Conservation (phyloP, 495 filamentous ascomycete genomes). For the Penicillium subrubescens region DNA sequence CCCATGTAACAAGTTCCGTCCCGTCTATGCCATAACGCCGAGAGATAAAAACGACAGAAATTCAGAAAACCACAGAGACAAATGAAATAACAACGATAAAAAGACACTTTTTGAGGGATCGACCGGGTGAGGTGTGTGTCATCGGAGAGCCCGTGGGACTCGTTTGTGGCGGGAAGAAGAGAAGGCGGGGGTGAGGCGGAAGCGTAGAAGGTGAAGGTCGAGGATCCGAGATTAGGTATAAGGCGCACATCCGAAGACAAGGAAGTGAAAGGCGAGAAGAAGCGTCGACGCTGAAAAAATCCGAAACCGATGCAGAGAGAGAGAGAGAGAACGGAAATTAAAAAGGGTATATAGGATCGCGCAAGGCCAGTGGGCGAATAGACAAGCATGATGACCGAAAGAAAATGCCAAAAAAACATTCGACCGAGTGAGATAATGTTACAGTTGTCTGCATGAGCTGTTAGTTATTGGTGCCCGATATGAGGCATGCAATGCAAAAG, state of each 20-base stretch:
- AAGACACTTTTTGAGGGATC: constrained; percentile 36
- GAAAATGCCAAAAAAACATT: constrained; percentile 8
- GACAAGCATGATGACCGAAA: constrained; percentile 24
- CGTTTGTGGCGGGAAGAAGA: constrained; percentile 19
- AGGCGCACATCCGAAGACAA: constrained; percentile 21
- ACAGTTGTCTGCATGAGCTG: constrained; percentile 33
- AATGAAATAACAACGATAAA: constrained; percentile 20
- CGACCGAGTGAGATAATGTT: constrained; percentile 39
- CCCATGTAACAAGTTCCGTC: constrained; percentile 38
- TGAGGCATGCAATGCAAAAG: constrained; percentile 7
- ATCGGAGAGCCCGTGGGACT: constrained; percentile 24
- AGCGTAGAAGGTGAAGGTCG: constrained; percentile 3
- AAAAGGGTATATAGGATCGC: constrained; percentile 39
- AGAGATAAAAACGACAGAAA: constrained; percentile 17
- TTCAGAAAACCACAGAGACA: constrained; percentile 22
- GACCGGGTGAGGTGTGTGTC: constrained; percentile 28
- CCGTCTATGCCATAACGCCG: constrained; percentile 51
- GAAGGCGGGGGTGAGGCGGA: constrained; percentile 15
- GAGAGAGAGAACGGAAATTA: constrained; percentile 31
- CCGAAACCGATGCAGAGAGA: constrained; percentile 29
- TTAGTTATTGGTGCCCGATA: constrained; percentile 32
- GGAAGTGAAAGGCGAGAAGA: constrained; percentile 16
- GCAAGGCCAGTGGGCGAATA: constrained; percentile 27
- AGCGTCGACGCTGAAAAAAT: constrained; percentile 29
- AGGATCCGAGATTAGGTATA: constrained; percentile 15